Evolutionary conservation across 768 basidiomycete genomes (phyloP).

Genomic region (Boletus insuetus): DNA sequence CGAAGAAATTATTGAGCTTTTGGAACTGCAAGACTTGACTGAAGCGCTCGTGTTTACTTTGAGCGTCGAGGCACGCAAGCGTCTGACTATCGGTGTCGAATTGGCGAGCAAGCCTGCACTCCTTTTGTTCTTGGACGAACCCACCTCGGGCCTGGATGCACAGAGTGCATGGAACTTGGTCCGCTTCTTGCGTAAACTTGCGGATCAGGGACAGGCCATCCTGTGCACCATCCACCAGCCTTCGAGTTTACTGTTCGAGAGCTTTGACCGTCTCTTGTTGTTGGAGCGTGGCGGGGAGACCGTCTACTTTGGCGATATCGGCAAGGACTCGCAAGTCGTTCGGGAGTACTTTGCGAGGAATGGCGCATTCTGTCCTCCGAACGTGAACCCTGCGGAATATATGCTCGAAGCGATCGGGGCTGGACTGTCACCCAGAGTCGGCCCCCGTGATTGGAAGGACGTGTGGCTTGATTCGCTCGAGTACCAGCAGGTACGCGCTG

Average conservation of each 20-base stretch:
- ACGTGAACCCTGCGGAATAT: constrained; percentile 78
- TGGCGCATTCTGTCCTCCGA: constrained; percentile 68
- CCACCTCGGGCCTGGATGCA: constrained; percentile 56
- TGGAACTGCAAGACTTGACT: constrained; percentile 80
- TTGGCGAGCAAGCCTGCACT: constrained; percentile 65
- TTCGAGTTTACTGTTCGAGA: constrained; percentile 81
- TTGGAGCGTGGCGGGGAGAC: constrained; percentile 82
- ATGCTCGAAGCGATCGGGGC: constrained; percentile 89
- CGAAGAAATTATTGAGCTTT: constrained; percentile 78
- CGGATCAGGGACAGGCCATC: constrained; percentile 84
- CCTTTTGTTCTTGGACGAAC: constrained; percentile 37
- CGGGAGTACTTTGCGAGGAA: constrained; percentile 73
- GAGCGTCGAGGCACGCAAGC: constrained; percentile 71
- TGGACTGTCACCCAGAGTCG: constrained; percentile 67
- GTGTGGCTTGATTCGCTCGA: constrained; percentile 79
- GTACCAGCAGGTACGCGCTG: constrained; percentile 36
- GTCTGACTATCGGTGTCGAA: constrained; percentile 89
- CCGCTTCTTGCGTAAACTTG: constrained; percentile 78
- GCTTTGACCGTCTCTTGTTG: constrained; percentile 71
- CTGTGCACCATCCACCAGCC: constrained; percentile 91
- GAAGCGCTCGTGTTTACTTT: constrained; percentile 79
- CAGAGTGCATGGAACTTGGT: constrained; percentile 80
- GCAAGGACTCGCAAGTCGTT: constrained; percentile 63
- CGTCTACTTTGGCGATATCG: constrained; percentile 93
- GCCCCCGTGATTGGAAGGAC: constrained; percentile 82